phyloP scores from a whole-genome alignment of 345 rosid species.

The Jatropha curcas region DNA sequence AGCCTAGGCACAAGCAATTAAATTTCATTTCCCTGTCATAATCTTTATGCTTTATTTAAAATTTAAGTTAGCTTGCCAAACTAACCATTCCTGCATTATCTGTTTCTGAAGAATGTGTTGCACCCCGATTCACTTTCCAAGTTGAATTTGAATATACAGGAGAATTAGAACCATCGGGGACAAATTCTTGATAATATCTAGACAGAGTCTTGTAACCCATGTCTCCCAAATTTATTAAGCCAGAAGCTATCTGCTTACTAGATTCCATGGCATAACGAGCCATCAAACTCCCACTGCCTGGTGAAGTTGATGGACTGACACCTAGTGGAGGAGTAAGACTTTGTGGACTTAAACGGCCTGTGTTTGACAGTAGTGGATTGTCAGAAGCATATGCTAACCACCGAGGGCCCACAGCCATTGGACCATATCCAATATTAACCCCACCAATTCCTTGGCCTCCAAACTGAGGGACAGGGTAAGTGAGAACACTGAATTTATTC shows the following conservation, averaged over 20 bases:
- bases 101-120: constrained; percentile 62
- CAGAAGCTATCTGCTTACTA: constrained; percentile 33
- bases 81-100: constrained; percentile 94
- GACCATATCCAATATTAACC: constrained; percentile 88
- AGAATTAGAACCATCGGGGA: constrained; percentile 72
- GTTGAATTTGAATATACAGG: constrained; percentile 70
- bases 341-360: constrained; percentile 93
- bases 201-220: constrained; percentile 85
- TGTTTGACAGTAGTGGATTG: constrained; percentile 66
- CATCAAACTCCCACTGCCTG: constrained; percentile 76
- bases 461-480: constrained; percentile 85
- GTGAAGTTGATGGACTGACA: constrained; percentile 96
- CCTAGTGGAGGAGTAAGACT: constrained; percentile 88
- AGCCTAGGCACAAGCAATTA: constrained; percentile 10
- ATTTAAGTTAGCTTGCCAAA: constrained; percentile 20
- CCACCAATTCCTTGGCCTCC: constrained; percentile 76
- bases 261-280: constrained; percentile 99
- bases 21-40: background rate
- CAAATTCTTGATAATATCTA: constrained; percentile 80
- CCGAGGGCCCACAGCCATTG: constrained; percentile 94
- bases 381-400: constrained; percentile 98
- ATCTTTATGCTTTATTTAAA: constrained; percentile 3
- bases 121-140: constrained; percentile 72
- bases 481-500: constrained; percentile 89
- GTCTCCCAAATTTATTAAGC: constrained; percentile 44